A percentile compares a stretch with the other conserved stretches of the same genome.
phyloP scores from a whole-genome alignment of 1,139 yeast genomes.

The Candida labiduridarum region DNA sequence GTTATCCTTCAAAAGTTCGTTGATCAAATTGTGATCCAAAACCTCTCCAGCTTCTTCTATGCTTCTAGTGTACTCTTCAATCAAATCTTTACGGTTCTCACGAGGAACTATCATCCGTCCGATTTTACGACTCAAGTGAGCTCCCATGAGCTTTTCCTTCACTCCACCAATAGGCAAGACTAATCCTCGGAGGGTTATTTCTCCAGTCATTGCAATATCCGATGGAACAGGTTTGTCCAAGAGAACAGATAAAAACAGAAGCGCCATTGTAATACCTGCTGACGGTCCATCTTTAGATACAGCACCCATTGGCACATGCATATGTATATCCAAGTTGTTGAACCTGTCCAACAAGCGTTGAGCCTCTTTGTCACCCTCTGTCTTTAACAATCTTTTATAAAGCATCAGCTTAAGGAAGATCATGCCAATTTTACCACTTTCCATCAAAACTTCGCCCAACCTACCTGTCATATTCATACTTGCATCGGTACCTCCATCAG shows the following conservation, averaged over 20 bases:
- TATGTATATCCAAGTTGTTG: conserved; percentile 64
- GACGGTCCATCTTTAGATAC: conserved; percentile 91
- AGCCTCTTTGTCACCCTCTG: conserved; percentile 8
- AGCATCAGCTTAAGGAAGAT: conserved; percentile 70
- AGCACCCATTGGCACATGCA: conserved; percentile 91
- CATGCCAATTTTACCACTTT: conserved; percentile 79
- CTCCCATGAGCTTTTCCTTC: conserved; percentile 82
- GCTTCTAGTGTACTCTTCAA: conserved; percentile 52
- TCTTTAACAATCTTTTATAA: conserved; percentile 35
- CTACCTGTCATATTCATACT: conserved; percentile 77
- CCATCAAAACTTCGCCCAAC: conserved; percentile 80
- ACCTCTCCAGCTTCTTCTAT: conserved; percentile 31
- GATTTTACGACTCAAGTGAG: conserved; percentile 63
- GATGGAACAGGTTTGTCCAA: conserved; percentile 67
- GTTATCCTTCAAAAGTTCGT: conserved; percentile 41
- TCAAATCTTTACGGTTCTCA: conserved; percentile 69
- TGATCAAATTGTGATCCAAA: conserved; percentile 25
- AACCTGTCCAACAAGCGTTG: conserved; percentile 42
- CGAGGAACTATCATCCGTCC: conserved; percentile 68
- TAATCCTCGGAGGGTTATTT: conserved; percentile 82
- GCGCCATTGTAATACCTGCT: conserved; percentile 89
- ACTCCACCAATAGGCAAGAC: conserved; percentile 91
- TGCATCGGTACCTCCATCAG: conserved; percentile 24
- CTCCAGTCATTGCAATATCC: conserved; percentile 90
- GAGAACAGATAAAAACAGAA: conserved; percentile 74